These are phyloP conservation scores for Leccinum olivaceopallidum DNA, from an alignment of 768 basidiomycete genomes.

Conservation along the genomic window DNA sequence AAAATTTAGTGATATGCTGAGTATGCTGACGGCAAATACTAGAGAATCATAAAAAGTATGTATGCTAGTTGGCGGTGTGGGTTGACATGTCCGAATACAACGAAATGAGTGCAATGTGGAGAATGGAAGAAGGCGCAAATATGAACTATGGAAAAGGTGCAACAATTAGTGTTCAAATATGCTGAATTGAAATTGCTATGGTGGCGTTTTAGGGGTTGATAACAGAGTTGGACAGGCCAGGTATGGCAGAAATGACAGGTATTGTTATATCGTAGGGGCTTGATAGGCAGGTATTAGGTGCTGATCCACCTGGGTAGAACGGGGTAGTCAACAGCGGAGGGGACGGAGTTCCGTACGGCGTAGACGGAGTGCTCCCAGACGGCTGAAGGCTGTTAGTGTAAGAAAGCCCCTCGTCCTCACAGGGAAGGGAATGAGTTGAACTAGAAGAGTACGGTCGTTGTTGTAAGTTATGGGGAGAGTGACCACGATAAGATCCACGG, in stretches of 20 bases:
- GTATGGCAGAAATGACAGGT: conserved; percentile 17
- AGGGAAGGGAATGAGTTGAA: conserved; percentile 18
- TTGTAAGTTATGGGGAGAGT: conserved; percentile 10
- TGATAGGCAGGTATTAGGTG: conserved; percentile 6
- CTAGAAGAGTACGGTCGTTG: conserved; percentile 24
- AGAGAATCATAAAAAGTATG: conserved; percentile 19
- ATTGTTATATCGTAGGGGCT: conserved; percentile 11
- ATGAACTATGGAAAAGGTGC: conserved; percentile 26
- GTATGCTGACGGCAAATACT: conserved; percentile 15
- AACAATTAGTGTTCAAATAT: conserved; percentile 7
- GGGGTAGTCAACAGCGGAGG: conserved; percentile 31
- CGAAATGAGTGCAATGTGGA: conserved; percentile 12
- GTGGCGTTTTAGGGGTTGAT: conserved; percentile 9
- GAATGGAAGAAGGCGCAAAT: conserved; percentile 7
- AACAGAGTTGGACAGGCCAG: conserved; percentile 18
- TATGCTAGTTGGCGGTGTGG: conserved; percentile 15
- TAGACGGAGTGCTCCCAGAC: conserved; percentile 6
- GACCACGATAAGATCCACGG: conserved; percentile 8
- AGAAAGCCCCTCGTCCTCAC: conserved; percentile 12
- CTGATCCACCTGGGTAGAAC: conserved; percentile 29
- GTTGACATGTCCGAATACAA: conserved; percentile 15
- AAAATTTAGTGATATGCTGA: conserved; percentile 7
- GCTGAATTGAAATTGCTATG: conserved; percentile 3
- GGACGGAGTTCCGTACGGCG: conserved; percentile 21
- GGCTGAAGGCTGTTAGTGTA: conserved; percentile 16